Evolutionary conservation across 352 stramenopile species (phyloP).

Genomic region (Phytophthora ramorum): DNA sequence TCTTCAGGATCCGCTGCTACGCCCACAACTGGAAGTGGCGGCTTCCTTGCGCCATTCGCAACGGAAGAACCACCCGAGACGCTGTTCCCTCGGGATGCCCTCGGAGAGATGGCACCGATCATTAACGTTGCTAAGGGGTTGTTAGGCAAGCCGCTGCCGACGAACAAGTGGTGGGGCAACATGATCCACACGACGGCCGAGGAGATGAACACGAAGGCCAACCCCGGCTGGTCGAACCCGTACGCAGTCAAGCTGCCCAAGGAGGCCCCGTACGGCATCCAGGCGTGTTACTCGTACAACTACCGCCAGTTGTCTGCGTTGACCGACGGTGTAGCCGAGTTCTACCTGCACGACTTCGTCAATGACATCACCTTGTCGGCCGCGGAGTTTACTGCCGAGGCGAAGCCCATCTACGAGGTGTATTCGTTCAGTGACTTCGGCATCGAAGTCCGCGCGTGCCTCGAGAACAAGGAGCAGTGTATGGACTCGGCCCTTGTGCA

Average conservation of each 20-base stretch:
- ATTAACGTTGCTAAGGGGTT: conserved; percentile 58
- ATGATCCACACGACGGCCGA: conserved; percentile 60
- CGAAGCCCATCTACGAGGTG: conserved; percentile 59
- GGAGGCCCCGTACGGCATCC: conserved; percentile 53
- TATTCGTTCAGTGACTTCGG: conserved; percentile 70
- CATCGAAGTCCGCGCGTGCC: conserved; percentile 52
- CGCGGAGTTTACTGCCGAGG: conserved; percentile 47
- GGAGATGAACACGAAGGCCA: conserved; percentile 44
- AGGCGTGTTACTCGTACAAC: conserved; percentile 67
- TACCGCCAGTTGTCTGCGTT: conserved; percentile 50
- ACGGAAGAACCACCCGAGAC: conserved; percentile 46
- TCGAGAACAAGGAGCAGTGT: conserved; percentile 35
- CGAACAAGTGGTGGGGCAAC: conserved; percentile 86
- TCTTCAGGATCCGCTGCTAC: conserved; percentile 3
- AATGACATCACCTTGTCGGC: conserved; percentile 75
- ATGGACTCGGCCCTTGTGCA: conserved; percentile 61
- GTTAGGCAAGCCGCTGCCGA: conserved; percentile 57
- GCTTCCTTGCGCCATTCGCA: conserved; percentile 43
- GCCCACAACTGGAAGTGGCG: not conserved
- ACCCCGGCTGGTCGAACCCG: conserved; percentile 70
- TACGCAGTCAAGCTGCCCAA: conserved; percentile 65
- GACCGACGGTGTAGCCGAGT: conserved; percentile 55
- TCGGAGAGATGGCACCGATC: conserved; percentile 56
- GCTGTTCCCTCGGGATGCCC: conserved; percentile 49
- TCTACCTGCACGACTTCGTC: conserved; percentile 61